Evolutionary conservation across 257 asterid genomes (phyloP).

Genomic region (Lycium barbarum): DNA sequence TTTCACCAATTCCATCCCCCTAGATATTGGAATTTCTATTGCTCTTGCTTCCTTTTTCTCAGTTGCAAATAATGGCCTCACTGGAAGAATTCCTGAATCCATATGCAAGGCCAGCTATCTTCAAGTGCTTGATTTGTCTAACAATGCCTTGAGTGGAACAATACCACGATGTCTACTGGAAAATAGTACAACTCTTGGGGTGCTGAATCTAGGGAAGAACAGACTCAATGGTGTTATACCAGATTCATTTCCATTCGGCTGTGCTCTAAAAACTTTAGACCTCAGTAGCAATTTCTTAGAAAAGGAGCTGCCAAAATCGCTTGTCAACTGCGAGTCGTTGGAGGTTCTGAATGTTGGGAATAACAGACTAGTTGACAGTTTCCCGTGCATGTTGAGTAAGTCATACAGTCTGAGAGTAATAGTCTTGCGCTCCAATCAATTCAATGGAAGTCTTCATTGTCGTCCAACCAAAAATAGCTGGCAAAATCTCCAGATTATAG

Average conservation of each 20-base stretch:
- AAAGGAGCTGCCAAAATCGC: slow-evolving; percentile 50
- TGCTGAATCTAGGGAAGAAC: slow-evolving; percentile 47
- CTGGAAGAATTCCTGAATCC: slow-evolving; percentile 54
- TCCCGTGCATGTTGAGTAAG: slow-evolving; percentile 44
- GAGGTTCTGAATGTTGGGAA: slow-evolving; percentile 57
- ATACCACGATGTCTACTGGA: slow-evolving; percentile 48
- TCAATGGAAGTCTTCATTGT: slow-evolving; percentile 44
- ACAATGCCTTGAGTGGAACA: slow-evolving; percentile 43
- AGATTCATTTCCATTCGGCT: slow-evolving; percentile 34
- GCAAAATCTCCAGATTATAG: slow-evolving; percentile 46
- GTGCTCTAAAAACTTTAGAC: slow-evolving; percentile 49
- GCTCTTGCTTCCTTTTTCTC: slow-evolving; percentile 38
- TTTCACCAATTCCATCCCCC: slow-evolving; percentile 48
- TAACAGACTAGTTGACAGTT: slow-evolving; percentile 44
- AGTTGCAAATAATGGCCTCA: slow-evolving; percentile 39
- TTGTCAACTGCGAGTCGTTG: slow-evolving; percentile 44
- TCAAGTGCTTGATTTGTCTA: slow-evolving; percentile 53
- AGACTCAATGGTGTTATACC: slow-evolving; percentile 47
- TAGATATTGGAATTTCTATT: slow-evolving; percentile 35
- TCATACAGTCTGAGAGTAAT: slow-evolving; percentile 30
- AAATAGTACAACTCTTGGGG: slow-evolving; percentile 2
- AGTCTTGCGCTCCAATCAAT: slow-evolving; percentile 36
- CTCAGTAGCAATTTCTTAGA: slow-evolving; percentile 41
- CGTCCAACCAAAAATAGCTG: slow-evolving; percentile 17
- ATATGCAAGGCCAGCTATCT: slow-evolving; percentile 44